Percentiles rank a stretch among this genome's conserved stretches.
Conservation (phyloP, 345 rosid genomes). For the Syzygium jambos region DNA sequence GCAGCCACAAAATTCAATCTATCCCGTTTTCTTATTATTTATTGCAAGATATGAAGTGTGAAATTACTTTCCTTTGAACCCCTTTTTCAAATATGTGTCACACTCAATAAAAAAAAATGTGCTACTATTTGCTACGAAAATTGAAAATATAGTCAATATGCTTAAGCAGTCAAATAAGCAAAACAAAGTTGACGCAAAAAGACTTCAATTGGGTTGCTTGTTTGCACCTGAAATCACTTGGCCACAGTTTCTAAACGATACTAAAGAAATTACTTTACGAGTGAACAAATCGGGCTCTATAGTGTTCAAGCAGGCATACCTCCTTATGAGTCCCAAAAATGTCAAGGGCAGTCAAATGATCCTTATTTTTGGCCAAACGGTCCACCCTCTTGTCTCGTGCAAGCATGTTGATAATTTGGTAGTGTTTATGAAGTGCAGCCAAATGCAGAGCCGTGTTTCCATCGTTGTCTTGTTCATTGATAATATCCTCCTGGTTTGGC, state of each 20-base stretch:
- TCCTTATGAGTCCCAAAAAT: not conserved
- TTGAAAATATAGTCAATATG: not conserved
- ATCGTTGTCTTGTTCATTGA: not conserved
- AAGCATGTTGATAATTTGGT: not conserved
- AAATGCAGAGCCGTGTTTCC: not conserved
- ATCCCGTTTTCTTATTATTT: not conserved
- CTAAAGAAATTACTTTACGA: not conserved
- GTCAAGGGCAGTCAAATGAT: not conserved
- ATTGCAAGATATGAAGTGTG: not conserved
- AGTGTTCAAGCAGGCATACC: not conserved
- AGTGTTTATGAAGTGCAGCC: not conserved
- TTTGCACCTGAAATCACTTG: not conserved
- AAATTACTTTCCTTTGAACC: not conserved
- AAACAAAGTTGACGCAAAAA: not conserved
- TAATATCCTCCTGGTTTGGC: not conserved
- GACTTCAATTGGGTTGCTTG: not conserved
- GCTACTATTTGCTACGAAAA: too few species aligned
- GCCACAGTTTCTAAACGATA: not conserved
- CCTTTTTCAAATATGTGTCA: accelerated
- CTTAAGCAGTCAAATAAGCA: not conserved
- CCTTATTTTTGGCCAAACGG: not conserved
- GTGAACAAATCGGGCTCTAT: not conserved
- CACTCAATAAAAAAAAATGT: not conserved
- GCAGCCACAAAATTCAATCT: not conserved
- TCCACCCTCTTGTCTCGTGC: not conserved